Evolutionary conservation across 768 basidiomycete genomes (phyloP).

Genomic region (Asterophora parasitica): DNA sequence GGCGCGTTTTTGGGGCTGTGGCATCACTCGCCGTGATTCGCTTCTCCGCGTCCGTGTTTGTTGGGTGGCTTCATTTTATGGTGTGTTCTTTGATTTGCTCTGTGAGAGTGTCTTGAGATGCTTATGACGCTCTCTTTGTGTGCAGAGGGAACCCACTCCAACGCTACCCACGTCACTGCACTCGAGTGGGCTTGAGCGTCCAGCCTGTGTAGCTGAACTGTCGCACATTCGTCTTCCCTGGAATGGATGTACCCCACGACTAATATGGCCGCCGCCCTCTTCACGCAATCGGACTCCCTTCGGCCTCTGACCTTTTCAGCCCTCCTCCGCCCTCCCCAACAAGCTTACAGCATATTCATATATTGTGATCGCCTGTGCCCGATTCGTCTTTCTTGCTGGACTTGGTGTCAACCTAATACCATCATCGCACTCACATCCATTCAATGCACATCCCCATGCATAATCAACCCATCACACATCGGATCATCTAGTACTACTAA

Average conservation of each 20-base stretch:
- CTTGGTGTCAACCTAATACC: conserved; percentile 3
- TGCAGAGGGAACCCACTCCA: background rate
- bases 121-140: background rate
- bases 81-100: conserved; percentile 2
- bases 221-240: background rate
- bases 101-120: background rate
- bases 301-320: background rate
- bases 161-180: background rate
- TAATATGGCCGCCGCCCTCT: background rate
- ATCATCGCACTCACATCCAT: background rate
- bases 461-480: background rate
- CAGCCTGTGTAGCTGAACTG: background rate
- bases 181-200: background rate
- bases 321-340: background rate
- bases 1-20: conserved; percentile 69
- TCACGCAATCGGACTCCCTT: background rate
- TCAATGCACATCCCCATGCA: background rate
- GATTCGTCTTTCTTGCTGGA: background rate
- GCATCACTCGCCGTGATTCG: conserved; percentile 15
- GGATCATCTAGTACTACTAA: conserved; percentile 3
- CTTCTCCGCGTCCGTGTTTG: too few relatives aligned
- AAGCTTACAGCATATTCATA: background rate
- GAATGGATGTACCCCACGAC: background rate
- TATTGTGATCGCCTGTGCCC: background rate
- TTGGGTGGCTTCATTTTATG: background rate